Base-by-base conservation (phyloP, 2,329 filamentous ascomycete species). In the Lachnellula occidentalis region DNA sequence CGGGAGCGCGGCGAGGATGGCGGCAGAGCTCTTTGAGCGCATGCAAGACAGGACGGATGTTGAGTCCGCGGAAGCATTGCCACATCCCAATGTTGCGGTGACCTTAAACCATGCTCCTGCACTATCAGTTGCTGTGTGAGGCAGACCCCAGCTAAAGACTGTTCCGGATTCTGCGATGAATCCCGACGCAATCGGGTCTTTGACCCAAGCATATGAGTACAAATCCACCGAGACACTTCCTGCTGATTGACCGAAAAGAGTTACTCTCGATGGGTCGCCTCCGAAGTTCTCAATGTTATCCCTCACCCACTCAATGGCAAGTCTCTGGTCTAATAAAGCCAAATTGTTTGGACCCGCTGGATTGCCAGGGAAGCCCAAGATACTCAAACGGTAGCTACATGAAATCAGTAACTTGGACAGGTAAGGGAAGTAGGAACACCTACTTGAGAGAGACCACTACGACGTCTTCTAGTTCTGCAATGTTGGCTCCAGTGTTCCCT, bases 291-390 rank as follows among this genome's bases (percentile, higher is more conserved):
- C 76, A 48, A 84, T 79, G 64, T 86, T 86, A 24, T 77, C 72
- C 55, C 75, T 73, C 24, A 87, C 76, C 84, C 84, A 87, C 58
- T 74, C 71, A 15, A 87, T 71, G 5, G 80, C 75, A 9, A 78
- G 64, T 59, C 80, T 75, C 68, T 87, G 83, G 63, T 88, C 85
- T 56, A 77, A 73, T 47, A 87, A 68, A 1, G 85, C 86, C 9
- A 85, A 69, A 58, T 90, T 90, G 1, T 56, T 55, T 5, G 57
- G 51, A 5, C 55, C 49, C 5, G 27, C 34, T 5, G 62, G 64
- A 6, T 67, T 65, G 19, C 70, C 69, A 5, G 71, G 70, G 50
- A 72, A 73, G 2, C 71, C 71, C 34, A 73, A 68, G 41, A 74
- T 70, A 41, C 67, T 68, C 34, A 72, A 56, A 41, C 72, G 66